These are phyloP conservation scores for Xanthoceras sorbifolium DNA, from an alignment of 345 rosid genomes.

Conservation along the genomic window DNA sequence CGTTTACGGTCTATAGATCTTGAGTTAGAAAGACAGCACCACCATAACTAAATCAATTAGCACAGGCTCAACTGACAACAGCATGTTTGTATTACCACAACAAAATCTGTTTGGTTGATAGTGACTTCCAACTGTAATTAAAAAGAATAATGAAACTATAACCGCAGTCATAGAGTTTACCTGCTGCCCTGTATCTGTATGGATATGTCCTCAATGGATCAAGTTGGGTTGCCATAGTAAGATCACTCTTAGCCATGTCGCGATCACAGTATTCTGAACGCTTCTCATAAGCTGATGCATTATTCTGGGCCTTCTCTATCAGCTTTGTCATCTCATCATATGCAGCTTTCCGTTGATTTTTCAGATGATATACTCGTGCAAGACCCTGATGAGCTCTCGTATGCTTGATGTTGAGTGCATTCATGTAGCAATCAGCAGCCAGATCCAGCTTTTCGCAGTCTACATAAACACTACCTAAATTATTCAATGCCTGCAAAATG, in stretches of 20 bases:
- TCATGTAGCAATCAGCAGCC: slow-evolving; percentile 86
- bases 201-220: slow-evolving; percentile 98
- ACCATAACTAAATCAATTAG: background rate
- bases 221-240: slow-evolving; percentile 68
- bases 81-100: background rate
- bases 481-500: slow-evolving; percentile 78
- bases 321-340: slow-evolving; percentile 97
- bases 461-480: slow-evolving; percentile 81
- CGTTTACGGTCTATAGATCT: background rate
- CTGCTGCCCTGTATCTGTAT: slow-evolving; percentile 97
- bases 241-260: slow-evolving; percentile 88
- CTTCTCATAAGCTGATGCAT: slow-evolving; percentile 93
- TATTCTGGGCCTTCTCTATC: slow-evolving; percentile 86
- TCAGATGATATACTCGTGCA: slow-evolving; percentile 85
- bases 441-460: slow-evolving; percentile 89
- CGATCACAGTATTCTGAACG: slow-evolving; percentile 96
- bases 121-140: background rate
- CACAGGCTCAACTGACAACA: background rate
- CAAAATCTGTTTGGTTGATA: background rate
- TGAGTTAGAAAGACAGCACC: background rate
- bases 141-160: background rate
- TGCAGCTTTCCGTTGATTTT: slow-evolving; percentile 80
- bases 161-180: slow-evolving; percentile 32
- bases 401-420: slow-evolving; percentile 91
- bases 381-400: slow-evolving; percentile 98